Evolutionary conservation across 208 protist species (phyloP), one percentile per base, ranked within the genome.

Genomic region (Tritrichomonas musculus): DNA sequence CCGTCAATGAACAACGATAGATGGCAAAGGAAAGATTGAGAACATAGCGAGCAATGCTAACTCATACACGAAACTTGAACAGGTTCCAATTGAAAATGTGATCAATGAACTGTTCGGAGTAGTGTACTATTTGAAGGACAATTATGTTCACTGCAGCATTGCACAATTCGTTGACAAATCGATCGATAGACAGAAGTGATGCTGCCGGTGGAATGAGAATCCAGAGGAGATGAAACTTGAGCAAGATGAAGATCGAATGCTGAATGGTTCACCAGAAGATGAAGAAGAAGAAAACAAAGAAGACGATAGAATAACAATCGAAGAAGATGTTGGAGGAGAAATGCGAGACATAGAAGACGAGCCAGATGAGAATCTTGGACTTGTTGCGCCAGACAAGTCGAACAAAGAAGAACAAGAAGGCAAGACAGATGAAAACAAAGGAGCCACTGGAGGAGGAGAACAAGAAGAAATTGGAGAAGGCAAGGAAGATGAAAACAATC

Each of bases 231-330:
- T 97, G 93, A 96, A 96, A 72, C 49, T 69, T 8, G n/a, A 64
- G 14, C 4, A 17, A 25, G 88, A 92, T 44, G 88, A 92, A 30
- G 55, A 64, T 49, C 33, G 57, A 44, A 69, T 72, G 88, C 13
- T 95, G 97, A 93, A 96, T 97, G 93, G 94, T 95, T 2, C 96
- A 95, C 30, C 95, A 96, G 50, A 96, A 96, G 92, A 96, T 96
- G 94, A 96, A 96, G 95, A 96, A 65, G 93, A 96, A 92, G 93
- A 96, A 95, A 65, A 94, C 44, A 49, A n/a, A n/a, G n/a, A n/a
- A n/a, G n/a, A n/a, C n/a, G n/a, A n/a, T n/a, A n/a, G n/a, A n/a
- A n/a, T n/a, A n/a, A n/a, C 96, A 20, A 93, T 95, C 36, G 80
- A 95, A n/a, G 80, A 95, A 50, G 92, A 94, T 44, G 73, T 95